phyloP scores from a whole-genome alignment of 805 yeast genomes.

The Blastobotrys mokoenaii region DNA sequence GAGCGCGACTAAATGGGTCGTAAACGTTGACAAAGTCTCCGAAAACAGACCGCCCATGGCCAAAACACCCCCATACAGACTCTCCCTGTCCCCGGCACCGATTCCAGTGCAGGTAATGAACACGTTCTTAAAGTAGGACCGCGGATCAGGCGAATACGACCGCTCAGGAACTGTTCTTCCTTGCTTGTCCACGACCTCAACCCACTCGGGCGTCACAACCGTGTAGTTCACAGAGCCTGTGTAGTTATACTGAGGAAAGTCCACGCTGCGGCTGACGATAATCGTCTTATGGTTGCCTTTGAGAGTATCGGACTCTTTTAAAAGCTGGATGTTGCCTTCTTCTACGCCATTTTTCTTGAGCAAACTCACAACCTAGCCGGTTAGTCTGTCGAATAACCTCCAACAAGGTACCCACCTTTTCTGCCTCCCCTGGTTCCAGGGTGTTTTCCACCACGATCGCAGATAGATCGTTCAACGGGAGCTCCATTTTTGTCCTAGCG shows the following conservation, averaged over 20 bases:
- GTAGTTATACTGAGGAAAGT: slow-evolving; percentile 43
- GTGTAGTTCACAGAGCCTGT: slow-evolving; percentile 39
- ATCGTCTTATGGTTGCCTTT: background rate
- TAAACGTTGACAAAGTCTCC: slow-evolving; percentile 53
- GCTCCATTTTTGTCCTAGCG: no score
- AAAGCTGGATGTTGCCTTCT: no score
- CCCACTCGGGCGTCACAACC: slow-evolving; percentile 56
- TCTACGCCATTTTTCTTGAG: no score
- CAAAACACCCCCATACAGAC: slow-evolving; percentile 56
- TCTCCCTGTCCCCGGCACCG: slow-evolving; percentile 52
- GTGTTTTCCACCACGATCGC: no score
- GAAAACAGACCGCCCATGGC: slow-evolving; percentile 72
- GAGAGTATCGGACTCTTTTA: background rate
- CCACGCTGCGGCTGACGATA: slow-evolving; percentile 27
- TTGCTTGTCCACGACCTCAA: slow-evolving; percentile 37
- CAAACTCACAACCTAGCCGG: no score
- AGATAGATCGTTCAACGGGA: no score
- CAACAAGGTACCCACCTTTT: no score
- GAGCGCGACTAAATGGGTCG: slow-evolving; percentile 69
- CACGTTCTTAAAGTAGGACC: slow-evolving; percentile 51
- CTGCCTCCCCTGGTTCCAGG: no score
- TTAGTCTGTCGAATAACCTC: no score
- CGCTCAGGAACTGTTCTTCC: slow-evolving; percentile 42
- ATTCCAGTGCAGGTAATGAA: slow-evolving; percentile 54
- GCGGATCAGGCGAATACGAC: slow-evolving; percentile 65